A percentile compares a stretch with the other conserved stretches of the same genome.
Conservation (phyloP, 2,329 filamentous ascomycete genomes). For the Coleophoma eucalyptorum region DNA sequence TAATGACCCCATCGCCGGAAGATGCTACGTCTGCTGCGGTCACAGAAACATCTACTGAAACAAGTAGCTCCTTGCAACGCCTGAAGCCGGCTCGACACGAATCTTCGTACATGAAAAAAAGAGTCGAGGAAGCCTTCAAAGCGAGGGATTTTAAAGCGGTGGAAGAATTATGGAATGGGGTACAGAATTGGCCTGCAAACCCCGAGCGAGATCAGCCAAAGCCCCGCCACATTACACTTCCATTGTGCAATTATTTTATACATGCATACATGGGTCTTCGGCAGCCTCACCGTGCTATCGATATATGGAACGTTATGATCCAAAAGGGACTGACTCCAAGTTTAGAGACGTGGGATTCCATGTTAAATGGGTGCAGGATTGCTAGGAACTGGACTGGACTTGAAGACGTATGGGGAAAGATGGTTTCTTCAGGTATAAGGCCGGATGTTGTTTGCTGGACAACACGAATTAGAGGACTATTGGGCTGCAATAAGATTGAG, state of each 20-base stretch:
- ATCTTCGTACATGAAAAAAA: constrained; percentile 9
- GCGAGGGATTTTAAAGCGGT: constrained; percentile 10
- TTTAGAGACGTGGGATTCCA: constrained; percentile 64
- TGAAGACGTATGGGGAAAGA: constrained; percentile 62
- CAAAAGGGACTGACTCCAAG: constrained; percentile 52
- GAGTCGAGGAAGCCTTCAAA: constrained; percentile 17
- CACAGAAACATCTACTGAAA: background rate
- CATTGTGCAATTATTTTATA: constrained; percentile 41
- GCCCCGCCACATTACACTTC: constrained; percentile 7
- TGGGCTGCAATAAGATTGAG: constrained; percentile 48
- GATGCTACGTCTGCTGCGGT: background rate
- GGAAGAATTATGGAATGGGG: background rate
- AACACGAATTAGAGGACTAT: constrained; percentile 62
- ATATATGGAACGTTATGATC: constrained; percentile 54
- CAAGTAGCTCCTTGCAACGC: background rate
- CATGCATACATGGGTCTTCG: constrained; percentile 39
- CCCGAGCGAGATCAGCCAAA: background rate
- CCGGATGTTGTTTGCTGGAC: constrained; percentile 69
- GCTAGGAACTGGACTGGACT: constrained; percentile 56
- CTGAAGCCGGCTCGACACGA: background rate
- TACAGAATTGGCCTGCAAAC: background rate
- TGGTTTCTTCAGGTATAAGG: constrained; percentile 50
- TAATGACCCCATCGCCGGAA: background rate
- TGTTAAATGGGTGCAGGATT: constrained; percentile 67
- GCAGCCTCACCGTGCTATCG: constrained; percentile 38